phyloP scores from a whole-genome alignment of 148 eudicot species.

The Selenicereus undatus region DNA sequence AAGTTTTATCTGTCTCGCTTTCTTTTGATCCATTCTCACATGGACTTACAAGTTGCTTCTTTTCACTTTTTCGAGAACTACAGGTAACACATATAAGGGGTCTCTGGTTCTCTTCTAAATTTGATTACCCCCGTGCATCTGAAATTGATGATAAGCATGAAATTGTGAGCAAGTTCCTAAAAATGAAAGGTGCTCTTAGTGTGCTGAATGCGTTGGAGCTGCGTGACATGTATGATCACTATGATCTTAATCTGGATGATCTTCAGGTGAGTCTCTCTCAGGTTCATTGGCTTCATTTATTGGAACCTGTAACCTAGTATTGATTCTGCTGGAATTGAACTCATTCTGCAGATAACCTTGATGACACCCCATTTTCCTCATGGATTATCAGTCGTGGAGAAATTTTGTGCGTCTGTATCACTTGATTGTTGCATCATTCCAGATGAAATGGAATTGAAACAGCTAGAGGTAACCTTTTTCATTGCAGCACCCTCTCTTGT shows the following conservation, averaged over 20 bases:
- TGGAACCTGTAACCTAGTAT: not conserved
- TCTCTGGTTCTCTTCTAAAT: conserved; percentile 41
- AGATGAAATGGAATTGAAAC: conserved; percentile 53
- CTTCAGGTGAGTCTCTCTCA: conserved; percentile 47
- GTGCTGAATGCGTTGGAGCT: conserved; percentile 28
- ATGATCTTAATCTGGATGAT: conserved; percentile 52
- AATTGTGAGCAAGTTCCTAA: conserved; percentile 17
- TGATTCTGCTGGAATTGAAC: conserved; percentile 5
- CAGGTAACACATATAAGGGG: conserved; percentile 60
- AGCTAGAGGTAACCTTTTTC: conserved; percentile 50
- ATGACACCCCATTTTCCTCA: conserved; percentile 35
- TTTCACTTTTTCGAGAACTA: conserved; percentile 14
- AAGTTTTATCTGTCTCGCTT: not conserved
- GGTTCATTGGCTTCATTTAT: not conserved
- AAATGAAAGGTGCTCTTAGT: conserved; percentile 23
- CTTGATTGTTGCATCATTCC: conserved; percentile 64
- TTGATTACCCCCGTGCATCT: conserved; percentile 29
- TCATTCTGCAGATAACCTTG: conserved; percentile 46
- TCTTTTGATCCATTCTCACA: not conserved
- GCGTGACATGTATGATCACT: conserved; percentile 60
- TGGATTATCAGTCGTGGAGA: conserved; percentile 51
- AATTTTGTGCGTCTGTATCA: conserved; percentile 46
- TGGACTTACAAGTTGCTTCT: not conserved
- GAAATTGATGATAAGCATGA: conserved; percentile 24
- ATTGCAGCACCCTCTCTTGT: not conserved